Base-by-base conservation (phyloP, 805 yeast genomes). In the Saturnispora saitoi region DNA sequence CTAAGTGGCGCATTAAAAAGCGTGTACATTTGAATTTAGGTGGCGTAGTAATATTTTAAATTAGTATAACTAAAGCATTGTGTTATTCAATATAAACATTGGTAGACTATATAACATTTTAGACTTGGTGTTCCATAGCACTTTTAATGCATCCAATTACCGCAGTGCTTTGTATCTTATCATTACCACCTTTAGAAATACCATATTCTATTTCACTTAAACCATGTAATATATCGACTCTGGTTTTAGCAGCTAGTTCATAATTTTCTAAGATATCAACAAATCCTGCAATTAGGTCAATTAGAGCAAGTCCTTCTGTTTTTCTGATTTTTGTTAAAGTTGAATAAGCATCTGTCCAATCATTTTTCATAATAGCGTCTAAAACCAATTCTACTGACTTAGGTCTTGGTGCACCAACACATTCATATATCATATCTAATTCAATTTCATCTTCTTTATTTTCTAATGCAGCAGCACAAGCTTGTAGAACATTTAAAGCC, bases 361-460 rank as follows among this genome's bases (percentile, higher is more conserved):
- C 95, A 52, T 89, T 95, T 56, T 80, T 80, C 61, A 93, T 68
- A 24, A 91, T 80, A 4, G 95, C 77, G 53, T 83, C 83, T 51
- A 93, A 68, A 4, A 89, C 81, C 0, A 79, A 70, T 57, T 85
- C 85, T 22, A 93, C 75, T 56, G 90, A 96, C 36, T 73, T 75
- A 1, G 98, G 98, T 54, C 85, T 85, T 3, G 99, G 98, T 1
- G 95, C 90, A 2, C 99, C 99, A 30, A 93, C 83, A 63, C 97
- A 90, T 54, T 90, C 96, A 63, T 87, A 93, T 32, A 93, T 81
- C 80, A 86, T 82, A 48, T 79, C 81, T 29, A 75, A 77, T 28
- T 83, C 76, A 37, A 93, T 83, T 44, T 76, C 78, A 31, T 73
- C 78, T 14, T 54, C 56, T 20, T 46, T 46, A 3, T 67, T 67